Conservation (phyloP, 2,329 filamentous ascomycete genomes). For the Parastagonospora avenae region DNA sequence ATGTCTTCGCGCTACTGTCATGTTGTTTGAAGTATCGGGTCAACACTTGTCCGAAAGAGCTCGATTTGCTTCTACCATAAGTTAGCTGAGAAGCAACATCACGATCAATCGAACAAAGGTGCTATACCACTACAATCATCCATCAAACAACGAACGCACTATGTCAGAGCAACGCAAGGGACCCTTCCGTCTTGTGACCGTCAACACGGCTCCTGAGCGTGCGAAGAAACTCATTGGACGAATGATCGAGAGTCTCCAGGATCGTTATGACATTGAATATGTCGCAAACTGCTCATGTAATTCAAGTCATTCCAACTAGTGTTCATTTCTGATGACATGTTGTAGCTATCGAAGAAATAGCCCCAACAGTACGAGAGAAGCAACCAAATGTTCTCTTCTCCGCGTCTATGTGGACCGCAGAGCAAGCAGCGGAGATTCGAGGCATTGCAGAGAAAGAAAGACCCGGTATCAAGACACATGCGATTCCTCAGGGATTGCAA, state of each 20-base stretch:
- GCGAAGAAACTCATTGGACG: conserved; percentile 67
- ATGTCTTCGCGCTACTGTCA: too few relatives aligned
- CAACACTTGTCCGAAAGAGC: too few relatives aligned
- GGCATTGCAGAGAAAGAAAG: conserved; percentile 51
- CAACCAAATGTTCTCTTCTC: conserved; percentile 65
- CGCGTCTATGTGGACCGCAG: conserved; percentile 64
- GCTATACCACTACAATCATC: neutral
- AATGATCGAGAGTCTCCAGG: conserved; percentile 65
- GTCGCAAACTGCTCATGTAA: conserved; percentile 66
- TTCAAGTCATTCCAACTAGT: conserved; percentile 19
- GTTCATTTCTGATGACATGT: neutral
- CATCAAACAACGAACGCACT: neutral
- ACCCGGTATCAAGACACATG: conserved; percentile 58
- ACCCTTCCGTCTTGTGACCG: conserved; percentile 68
- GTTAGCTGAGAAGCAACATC: too few relatives aligned
- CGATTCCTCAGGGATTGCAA: conserved; percentile 61
- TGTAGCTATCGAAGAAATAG: conserved; percentile 62
- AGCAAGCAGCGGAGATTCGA: conserved; percentile 55
- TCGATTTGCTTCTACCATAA: too few relatives aligned
- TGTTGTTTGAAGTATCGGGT: too few relatives aligned
- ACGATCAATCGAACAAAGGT: too few relatives aligned
- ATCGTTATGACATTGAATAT: conserved; percentile 67
- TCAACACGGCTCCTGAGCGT: conserved; percentile 70
- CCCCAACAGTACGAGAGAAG: conserved; percentile 56
- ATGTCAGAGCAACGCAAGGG: conserved; percentile 41